Evolutionary conservation across 352 stramenopile species (phyloP).

Genomic region (Phytophthora foliorum): DNA sequence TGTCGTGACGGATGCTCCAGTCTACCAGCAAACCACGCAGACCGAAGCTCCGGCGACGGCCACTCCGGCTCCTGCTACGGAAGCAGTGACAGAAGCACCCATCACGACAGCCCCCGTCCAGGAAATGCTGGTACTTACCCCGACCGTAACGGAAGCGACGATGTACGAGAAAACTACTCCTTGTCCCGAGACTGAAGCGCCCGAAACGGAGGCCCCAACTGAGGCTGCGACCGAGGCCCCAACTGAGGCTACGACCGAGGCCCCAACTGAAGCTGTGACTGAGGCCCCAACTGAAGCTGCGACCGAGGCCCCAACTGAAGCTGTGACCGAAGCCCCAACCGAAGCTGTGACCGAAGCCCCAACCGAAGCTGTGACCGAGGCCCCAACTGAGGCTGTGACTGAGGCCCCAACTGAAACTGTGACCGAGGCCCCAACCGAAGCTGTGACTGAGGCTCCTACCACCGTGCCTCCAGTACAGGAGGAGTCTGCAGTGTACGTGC

Average conservation of each 20-base stretch:
- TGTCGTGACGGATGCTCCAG: slow-evolving; percentile 2
- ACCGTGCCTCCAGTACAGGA: not conserved
- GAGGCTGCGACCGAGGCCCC: too few species aligned
- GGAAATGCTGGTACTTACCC: slow-evolving; percentile 6
- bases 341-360: not conserved
- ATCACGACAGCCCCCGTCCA: not conserved
- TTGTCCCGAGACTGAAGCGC: slow-evolving; percentile 22
- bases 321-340: not conserved
- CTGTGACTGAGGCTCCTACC: not conserved
- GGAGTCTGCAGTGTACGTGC: not conserved
- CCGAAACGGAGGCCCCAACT: not conserved
- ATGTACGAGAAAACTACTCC: slow-evolving; percentile 1
- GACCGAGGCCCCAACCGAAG: not conserved
- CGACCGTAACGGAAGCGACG: slow-evolving; percentile 5
- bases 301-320: too few species aligned
- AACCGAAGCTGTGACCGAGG: not conserved
- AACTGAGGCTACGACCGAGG: too few species aligned
- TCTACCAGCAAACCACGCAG: not conserved
- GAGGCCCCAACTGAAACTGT: not conserved
- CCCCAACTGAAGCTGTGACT: too few species aligned
- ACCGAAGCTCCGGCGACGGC: not conserved
- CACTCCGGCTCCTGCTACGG: not conserved
- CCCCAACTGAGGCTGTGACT: not conserved
- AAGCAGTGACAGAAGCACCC: not conserved
- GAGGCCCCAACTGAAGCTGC: too few species aligned